Percentiles rank a stretch among this genome's conserved stretches.
Conservation (phyloP, 169 alveolate species). For the Eimeria acervulina region DNA sequence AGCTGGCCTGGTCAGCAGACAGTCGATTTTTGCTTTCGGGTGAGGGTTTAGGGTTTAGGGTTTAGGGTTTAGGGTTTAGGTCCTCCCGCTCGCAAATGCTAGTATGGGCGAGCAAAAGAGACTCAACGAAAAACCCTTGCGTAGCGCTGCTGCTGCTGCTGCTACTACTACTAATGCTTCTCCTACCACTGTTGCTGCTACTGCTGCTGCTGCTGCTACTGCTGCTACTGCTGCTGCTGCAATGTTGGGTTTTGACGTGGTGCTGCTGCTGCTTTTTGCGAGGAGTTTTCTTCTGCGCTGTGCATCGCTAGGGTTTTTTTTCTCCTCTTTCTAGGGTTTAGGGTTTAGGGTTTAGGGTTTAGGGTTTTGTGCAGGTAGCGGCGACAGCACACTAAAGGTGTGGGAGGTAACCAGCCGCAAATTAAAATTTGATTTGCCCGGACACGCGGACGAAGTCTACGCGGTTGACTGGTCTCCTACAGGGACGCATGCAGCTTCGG, state of each 20-base stretch:
- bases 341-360: slow-evolving; percentile 40
- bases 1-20: slow-evolving; percentile 98
- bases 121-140: too few relatives aligned
- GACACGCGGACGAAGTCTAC: slow-evolving; percentile 99
- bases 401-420: slow-evolving; percentile 95
- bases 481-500: slow-evolving; percentile 95
- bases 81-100: too few relatives aligned
- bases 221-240: slow-evolving; percentile 25
- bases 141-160: too few relatives aligned
- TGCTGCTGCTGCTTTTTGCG: neutral
- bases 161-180: too few relatives aligned
- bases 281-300: neutral
- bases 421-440: slow-evolving; percentile 98
- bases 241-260: neutral
- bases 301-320: neutral
- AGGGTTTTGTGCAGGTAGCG: slow-evolving; percentile 91
- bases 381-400: slow-evolving; percentile 97
- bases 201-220: neutral
- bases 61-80: neutral
- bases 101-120: too few relatives aligned
- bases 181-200: neutral
- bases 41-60: slow-evolving; percentile 1
- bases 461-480: slow-evolving; percentile 99
- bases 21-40: slow-evolving; percentile 94
- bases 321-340: neutral